phyloP scores from a whole-genome alignment of 2,329 filamentous ascomycete genomes.

The Eutypella sp. region DNA sequence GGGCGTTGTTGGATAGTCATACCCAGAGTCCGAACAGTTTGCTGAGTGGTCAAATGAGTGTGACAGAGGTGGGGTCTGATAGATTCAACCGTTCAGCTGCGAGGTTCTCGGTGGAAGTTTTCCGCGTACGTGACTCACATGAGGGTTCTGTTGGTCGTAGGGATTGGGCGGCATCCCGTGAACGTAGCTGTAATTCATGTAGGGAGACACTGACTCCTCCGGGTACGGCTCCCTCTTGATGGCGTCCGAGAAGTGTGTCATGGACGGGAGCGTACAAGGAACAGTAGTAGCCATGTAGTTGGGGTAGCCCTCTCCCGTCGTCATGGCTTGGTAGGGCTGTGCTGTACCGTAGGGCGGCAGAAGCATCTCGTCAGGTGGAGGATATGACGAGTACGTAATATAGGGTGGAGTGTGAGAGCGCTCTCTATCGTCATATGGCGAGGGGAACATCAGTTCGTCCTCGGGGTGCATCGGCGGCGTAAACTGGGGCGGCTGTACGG shows the following conservation, averaged over 20 bases:
- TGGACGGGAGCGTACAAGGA: slow-evolving; percentile 57
- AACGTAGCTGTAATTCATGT: slow-evolving; percentile 64
- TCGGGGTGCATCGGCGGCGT: slow-evolving; percentile 56
- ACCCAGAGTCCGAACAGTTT: slow-evolving; percentile 56
- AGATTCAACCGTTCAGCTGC: slow-evolving; percentile 44
- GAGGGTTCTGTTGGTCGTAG: slow-evolving; percentile 65
- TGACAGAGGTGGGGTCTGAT: slow-evolving; percentile 73
- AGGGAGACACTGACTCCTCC: slow-evolving; percentile 58
- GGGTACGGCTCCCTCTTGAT: slow-evolving; percentile 62
- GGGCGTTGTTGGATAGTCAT: slow-evolving; percentile 65
- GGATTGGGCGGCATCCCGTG: slow-evolving; percentile 53
- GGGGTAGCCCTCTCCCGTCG: slow-evolving; percentile 47
- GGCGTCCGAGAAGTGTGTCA: slow-evolving; percentile 58
- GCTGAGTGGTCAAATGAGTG: slow-evolving; percentile 67
- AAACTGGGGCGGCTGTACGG: slow-evolving; percentile 48
- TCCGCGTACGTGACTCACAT: slow-evolving; percentile 62
- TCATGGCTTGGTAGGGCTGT: slow-evolving; percentile 47
- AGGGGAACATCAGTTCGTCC: slow-evolving; percentile 64
- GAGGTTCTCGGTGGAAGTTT: slow-evolving; percentile 35
- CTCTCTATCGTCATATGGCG: slow-evolving; percentile 58
- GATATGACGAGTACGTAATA: slow-evolving; percentile 63
- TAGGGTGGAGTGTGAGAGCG: slow-evolving; percentile 68
- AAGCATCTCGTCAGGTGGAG: slow-evolving; percentile 59
- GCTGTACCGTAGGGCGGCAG: slow-evolving; percentile 55
- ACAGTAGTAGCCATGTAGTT: slow-evolving; percentile 52